Base-by-base conservation (phyloP, 225 moss, liverwort and hornwort genomes). In the Neckera pumila region DNA sequence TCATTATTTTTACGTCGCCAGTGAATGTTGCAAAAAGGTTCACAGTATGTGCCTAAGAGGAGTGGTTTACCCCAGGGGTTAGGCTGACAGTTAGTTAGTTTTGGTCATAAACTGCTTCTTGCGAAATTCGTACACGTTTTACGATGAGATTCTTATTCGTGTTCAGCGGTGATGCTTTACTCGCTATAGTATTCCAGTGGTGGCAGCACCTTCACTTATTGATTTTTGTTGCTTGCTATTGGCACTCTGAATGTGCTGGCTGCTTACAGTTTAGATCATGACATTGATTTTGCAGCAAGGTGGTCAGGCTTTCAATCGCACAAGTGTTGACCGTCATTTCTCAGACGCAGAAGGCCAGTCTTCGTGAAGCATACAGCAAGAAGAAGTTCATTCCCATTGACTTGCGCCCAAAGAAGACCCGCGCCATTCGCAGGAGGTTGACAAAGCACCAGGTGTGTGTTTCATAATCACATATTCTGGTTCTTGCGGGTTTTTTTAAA, bases 321-420 rank as follows among this genome's bases (percentile, higher is more conserved):
- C 97, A 97, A 91, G 97, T 97, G 80, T 91, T 97, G 59, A 97
- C 97, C 64, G 97, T 97, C 64, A 95, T 96, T 49, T 95, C 95
- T 72, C 96, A 96, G 92, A 95, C 94, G 59, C 96, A 96, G 86
- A 96, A 95, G 86, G 94, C 95, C 54, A 91, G 85, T 76, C 91
- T 97, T 70, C 94, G 97, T 79, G 95, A 97, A 89, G 97, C 92
- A 2, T 97, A 95, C 87, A 95, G 90, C 80, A 97, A 96, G 93
- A 97, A 94, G 92, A 96, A 94, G 84, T 95, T 90, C 53, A 79
- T 97, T 86, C 96, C 97, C 70, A 94, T 97, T 40, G 97, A 97
- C 81, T 94, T 97, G 93, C 94, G 96, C 80, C 93, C 93, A 4
- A 97, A 95, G 95, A 97, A 97, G 91, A 97, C 97, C 40, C 94